Base-by-base conservation (phyloP, 108 stramenopile species). In the Ochromonas danica region DNA sequence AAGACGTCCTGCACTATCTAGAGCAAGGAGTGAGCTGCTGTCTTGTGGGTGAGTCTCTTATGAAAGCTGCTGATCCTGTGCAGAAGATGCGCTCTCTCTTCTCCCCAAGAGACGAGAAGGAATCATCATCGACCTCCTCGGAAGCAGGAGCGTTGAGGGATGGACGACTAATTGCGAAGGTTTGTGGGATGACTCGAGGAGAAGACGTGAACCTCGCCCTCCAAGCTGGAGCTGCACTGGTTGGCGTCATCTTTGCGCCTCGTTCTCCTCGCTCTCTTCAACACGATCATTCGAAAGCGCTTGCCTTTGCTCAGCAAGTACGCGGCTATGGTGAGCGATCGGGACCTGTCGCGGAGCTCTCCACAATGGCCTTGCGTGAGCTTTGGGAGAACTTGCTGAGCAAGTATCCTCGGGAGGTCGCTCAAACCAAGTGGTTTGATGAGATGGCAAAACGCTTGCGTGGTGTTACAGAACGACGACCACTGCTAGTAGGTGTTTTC, bases 1-100 rank as follows among this genome's bases (percentile, higher is more conserved):
- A 87, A 51, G 94, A 96, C 82, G 94, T 96, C 1, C 85, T 91
- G 71, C 39, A 0, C 6, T 43, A 84, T 92, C 38, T 96, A 95
- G 87, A 85, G 93, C 3, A 61, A 87, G 35, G 86, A 84, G 27
- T 92, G 93, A 25, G 90, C 95, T 28, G 89, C 93, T 96, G 79
- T 51, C 87, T 99, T 33, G 96, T 99, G 74, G 98, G 98, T 42
- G 98, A 99, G 88, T 90, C 94, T 17, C 91, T 99, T 41, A 99
- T 99, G 98, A 85, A 95, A 72, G 91, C 96, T 0, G 78, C 89
- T 0, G 92, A 96, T 88, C 93, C 95, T 0, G 70, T 60, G 1
- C 81, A 77, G n/a, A 93, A 93, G 0, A 94, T 99, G 81, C 78
- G 80, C 1, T 88, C 86, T 35, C 85, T 99, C 39, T 90, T 82